Evolutionary conservation across 164 flowering plant species (phyloP), one percentile per base, ranked within the genome.

Genomic region (Stephania cephalantha): DNA sequence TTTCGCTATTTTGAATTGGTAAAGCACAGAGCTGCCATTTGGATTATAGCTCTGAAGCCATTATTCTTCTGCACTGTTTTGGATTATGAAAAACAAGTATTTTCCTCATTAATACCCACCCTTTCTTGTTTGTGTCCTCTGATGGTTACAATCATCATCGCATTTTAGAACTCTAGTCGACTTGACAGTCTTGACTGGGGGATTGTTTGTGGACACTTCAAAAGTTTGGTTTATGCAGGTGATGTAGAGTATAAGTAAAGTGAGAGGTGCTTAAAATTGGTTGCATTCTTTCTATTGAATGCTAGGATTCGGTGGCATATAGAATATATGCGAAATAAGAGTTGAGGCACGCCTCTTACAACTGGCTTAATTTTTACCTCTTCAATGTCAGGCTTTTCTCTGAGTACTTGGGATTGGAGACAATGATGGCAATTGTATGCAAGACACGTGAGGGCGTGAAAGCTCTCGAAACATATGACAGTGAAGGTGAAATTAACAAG

Each of bases 381-480:
- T 17, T 5, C 13, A 44, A 73, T 75, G 31, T 69, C 86, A 94
- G 98, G 86, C 82, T 89, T 79, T 82, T 94, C 29, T 85, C 97
- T 8, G 94, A 91, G 84, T 92, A 88, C 78, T 75, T 94, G 74
- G 98, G 98, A 73, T 46, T 83, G 80, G 84, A 87, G 45, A 87
- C 71, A 13, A 93, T 95, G 97, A 76, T 88, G 79, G 92, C 91
- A 69, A 76, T 91, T 78, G 97, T 95, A 25, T 91, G 99, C 86
- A 88, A 82, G 79, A 89, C 91, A 13, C 82, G 50, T 72, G 88
- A 90, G 73, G 87, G 91, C 61, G 85, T 88, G 18, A 87, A 88
- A 82, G 87, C 91, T 81, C 84, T 92, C 67, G 97, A 94, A 87
- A 73, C 71, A 22, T 86, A 88, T 82, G 90, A 89, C 73, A 76